Base-by-base conservation (phyloP, 305 asterid genomes). In the Solanum hybrid region DNA sequence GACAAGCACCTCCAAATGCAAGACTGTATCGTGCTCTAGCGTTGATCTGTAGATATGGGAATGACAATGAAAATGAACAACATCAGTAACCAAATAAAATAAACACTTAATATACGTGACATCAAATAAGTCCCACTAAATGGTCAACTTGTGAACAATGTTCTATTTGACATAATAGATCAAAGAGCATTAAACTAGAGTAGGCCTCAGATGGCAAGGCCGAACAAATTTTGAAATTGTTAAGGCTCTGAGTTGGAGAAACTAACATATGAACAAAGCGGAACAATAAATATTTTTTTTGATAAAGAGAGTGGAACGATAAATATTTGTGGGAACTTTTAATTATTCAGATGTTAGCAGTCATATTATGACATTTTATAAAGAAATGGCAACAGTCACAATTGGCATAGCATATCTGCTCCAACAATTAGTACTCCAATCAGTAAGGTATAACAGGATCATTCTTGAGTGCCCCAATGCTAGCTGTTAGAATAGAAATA, bases 21-120 rank as follows among this genome's bases (percentile, higher is more conserved):
- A 97, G 93, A 91, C 99, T 92, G 91, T 96, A 97, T 85, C 91
- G 93, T 88, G 99, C 99, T 91, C 99, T 96, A 64, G 99, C 98
- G 90, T 96, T 97, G 88, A 97, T 94, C 99, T 97, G 95, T 66
- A 87, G 91, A 86, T 66, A 71, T 16, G 71, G 73, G 42, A 20
- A 56, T 84, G 75, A 56, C 75, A 84, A 56, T 29, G 42, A 22
- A 51, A 56, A 31, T 31, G 13, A 51, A 84, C 11, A 29, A 16
- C 87, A 27, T 5, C 38, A 82, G 40, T 27, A 51, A 84, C 87
- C 11, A 46, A 46, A 27, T 27, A 42, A 46, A 46, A 46, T 29
- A 46, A 82, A 82, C 87, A 46, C 27, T 27, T 10, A 10, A 84
- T 84, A 51, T 22, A 84, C 1, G 5, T 20, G 87, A 84, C 87